Evolutionary conservation across 139 green algal genomes (phyloP).

Genomic region (Pseudopediastrum boryanum): DNA sequence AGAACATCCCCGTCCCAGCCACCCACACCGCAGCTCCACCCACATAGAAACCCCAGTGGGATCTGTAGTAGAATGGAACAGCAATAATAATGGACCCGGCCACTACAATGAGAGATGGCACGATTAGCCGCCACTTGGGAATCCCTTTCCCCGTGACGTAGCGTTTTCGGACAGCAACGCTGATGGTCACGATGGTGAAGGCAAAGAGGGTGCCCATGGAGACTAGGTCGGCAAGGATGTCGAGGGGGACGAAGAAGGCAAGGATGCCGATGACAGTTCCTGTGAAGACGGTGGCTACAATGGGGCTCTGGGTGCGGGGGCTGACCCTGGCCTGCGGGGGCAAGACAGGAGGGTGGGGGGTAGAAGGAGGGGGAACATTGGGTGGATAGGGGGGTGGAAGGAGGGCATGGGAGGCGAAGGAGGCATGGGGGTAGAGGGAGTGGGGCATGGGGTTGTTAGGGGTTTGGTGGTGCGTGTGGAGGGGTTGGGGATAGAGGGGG

Average conservation of each 20-base stretch:
- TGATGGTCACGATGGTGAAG: not conserved
- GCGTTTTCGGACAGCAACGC: not conserved
- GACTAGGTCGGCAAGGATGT: slow-evolving; percentile 2
- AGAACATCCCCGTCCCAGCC: not conserved
- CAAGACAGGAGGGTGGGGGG: too few relatives aligned
- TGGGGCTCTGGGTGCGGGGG: not conserved
- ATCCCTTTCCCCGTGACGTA: not conserved
- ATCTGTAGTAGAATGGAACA: not conserved
- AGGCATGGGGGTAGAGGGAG: too few relatives aligned
- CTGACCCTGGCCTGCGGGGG: not conserved
- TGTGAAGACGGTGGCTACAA: not conserved
- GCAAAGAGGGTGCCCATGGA: slow-evolving; percentile 12
- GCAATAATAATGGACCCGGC: not conserved
- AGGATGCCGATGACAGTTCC: slow-evolving; percentile 3
- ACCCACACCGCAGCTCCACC: not conserved
- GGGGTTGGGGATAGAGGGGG: too few relatives aligned
- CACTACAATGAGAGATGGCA: not conserved
- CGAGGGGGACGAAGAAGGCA: slow-evolving; percentile 3
- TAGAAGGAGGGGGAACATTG: too few relatives aligned
- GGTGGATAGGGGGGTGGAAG: too few relatives aligned
- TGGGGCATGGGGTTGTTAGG: too few relatives aligned
- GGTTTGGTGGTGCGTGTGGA: too few relatives aligned
- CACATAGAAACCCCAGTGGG: not conserved
- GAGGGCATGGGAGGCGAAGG: too few relatives aligned
- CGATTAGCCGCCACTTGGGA: slow-evolving; percentile 3